Evolutionary conservation across 257 asterid species (phyloP).

Genomic region (Mitragyna speciosa): DNA sequence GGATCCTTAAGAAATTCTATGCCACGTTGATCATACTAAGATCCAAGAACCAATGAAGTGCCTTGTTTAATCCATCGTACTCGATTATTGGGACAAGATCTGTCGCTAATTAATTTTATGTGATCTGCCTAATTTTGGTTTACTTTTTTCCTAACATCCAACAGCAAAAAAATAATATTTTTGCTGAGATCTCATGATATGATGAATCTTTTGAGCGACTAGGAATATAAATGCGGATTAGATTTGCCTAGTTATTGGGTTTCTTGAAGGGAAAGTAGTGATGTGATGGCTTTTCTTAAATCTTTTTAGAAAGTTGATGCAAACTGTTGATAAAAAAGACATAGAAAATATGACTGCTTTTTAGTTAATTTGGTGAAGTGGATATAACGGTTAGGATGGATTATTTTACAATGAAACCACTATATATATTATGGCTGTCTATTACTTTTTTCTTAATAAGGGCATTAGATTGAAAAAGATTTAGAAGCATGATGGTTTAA

Average conservation of each 20-base stretch:
- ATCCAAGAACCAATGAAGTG: conserved; percentile 4
- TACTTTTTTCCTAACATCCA: not conserved
- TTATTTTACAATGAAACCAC: not conserved
- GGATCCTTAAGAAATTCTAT: not conserved
- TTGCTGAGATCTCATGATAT: not conserved
- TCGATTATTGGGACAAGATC: not conserved
- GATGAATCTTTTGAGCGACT: conserved; percentile 1
- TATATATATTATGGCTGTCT: no score
- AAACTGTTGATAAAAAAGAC: not conserved
- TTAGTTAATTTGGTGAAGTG: not conserved
- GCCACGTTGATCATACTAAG: not conserved
- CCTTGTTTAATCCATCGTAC: not conserved
- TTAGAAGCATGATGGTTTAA: not conserved
- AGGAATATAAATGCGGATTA: not conserved
- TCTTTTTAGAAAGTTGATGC: not conserved
- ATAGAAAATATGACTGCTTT: not conserved
- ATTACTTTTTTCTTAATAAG: no score
- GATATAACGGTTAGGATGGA: conserved; percentile 7
- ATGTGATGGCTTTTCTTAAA: not conserved
- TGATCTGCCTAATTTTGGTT: not conserved
- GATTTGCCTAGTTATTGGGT: not conserved
- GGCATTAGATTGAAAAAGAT: not conserved
- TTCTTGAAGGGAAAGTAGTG: not conserved
- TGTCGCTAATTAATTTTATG: not conserved
- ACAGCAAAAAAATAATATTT: not conserved